These are phyloP conservation scores for Fagus crenata DNA, from an alignment of 306 rosid species.

Conservation along the genomic window DNA sequence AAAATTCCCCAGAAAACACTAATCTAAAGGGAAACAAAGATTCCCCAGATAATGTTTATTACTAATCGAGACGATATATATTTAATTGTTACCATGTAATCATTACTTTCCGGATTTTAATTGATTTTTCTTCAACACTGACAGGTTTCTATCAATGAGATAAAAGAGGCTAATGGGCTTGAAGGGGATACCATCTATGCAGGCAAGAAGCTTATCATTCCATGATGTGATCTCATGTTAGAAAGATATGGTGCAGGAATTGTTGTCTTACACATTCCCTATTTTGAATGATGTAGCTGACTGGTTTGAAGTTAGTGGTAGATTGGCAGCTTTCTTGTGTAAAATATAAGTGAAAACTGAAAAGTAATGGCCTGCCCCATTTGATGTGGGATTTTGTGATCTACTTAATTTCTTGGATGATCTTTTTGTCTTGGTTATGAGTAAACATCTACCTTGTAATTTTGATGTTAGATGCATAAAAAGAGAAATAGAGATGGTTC, in stretches of 20 bases:
- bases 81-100: neutral
- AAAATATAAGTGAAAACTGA: neutral
- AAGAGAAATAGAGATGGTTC: neutral
- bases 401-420: neutral
- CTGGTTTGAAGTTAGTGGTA: neutral
- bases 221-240: conserved; percentile 1
- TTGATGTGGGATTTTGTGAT: neutral
- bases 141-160: conserved; percentile 33
- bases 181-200: conserved; percentile 34
- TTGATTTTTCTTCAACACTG: neutral
- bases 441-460: neutral
- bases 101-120: neutral
- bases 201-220: conserved; percentile 41
- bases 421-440: neutral
- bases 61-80: neutral
- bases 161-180: conserved; percentile 39
- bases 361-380: too few relatives aligned
- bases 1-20: neutral
- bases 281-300: neutral
- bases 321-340: neutral
- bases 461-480: neutral
- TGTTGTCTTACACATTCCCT: neutral
- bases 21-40: neutral
- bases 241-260: neutral
- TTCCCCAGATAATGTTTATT: neutral